Evolutionary conservation across 1,284 basidiomycete species (phyloP).

Genomic region (Leccinum subrobustum): DNA sequence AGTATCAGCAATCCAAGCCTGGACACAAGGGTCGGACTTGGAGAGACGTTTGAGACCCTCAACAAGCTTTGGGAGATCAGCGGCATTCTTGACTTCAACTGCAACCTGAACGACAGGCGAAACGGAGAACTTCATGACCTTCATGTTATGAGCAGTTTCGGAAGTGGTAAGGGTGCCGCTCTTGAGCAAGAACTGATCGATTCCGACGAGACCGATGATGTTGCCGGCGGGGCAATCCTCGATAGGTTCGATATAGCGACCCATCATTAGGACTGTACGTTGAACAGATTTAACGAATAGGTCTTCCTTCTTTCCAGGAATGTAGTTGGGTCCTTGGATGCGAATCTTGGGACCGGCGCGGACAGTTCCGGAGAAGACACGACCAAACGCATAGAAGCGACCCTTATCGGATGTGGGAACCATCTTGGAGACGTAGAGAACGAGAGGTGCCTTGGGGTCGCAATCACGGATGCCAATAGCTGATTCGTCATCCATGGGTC

Average conservation of each 20-base stretch:
- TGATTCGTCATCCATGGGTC: conserved; percentile 99
- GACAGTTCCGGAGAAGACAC: conserved; percentile 99
- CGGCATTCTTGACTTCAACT: conserved; percentile 99
- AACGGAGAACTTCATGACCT: conserved; percentile 99
- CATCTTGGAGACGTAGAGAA: conserved; percentile 99
- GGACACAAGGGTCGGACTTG: conserved; percentile 99
- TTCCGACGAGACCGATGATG: conserved; percentile 99
- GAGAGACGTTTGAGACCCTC: conserved; percentile 99
- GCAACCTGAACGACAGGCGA: conserved; percentile 99
- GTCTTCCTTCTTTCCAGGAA: conserved; percentile 99
- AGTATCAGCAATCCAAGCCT: conserved; percentile 90
- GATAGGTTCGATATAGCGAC: conserved; percentile 97
- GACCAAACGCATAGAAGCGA: conserved; percentile 99
- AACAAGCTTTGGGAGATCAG: conserved; percentile 98
- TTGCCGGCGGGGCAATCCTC: conserved; percentile 99
- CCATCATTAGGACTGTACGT: conserved; percentile 99
- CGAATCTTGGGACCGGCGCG: conserved; percentile 97
- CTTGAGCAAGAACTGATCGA: conserved; percentile 99
- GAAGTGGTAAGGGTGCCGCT: conserved; percentile 96
- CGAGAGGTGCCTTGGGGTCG: conserved; percentile 95
- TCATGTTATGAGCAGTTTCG: conserved; percentile 99
- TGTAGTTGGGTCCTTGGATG: conserved; percentile 99
- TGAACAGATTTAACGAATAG: conserved; percentile 98
- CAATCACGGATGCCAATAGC: conserved; percentile 99
- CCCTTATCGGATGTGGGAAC: conserved; percentile 99